These are phyloP conservation scores for Diaporthe velutina DNA, from an alignment of 2,329 filamentous ascomycete genomes.

Conservation along the genomic window DNA sequence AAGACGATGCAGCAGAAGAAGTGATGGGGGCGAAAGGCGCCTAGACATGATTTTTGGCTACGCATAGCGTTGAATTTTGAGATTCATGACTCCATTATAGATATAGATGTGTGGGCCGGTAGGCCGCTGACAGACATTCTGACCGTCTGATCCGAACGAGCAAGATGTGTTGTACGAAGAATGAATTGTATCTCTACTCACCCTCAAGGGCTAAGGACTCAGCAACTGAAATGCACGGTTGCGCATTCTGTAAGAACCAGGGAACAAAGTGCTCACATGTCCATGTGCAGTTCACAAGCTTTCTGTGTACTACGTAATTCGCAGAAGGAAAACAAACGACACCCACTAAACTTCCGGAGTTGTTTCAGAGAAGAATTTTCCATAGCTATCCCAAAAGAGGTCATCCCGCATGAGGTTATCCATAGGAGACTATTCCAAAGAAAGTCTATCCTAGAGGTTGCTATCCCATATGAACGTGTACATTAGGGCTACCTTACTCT, in stretches of 20 bases:
- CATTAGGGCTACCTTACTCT: too few species aligned
- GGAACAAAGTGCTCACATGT: not conserved
- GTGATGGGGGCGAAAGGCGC: not conserved
- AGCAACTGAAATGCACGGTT: not conserved
- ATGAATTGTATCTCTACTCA: slow-evolving; percentile 18
- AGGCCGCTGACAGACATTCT: not conserved
- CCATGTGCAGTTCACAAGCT: not conserved
- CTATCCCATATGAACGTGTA: too few species aligned
- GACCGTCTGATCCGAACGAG: not conserved
- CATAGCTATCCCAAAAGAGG: not conserved
- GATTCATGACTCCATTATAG: slow-evolving; percentile 22
- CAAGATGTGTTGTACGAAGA: slow-evolving; percentile 2
- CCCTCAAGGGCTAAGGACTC: not conserved
- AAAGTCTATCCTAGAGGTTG: too few species aligned
- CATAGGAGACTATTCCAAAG: not conserved
- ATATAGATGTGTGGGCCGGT: not conserved
- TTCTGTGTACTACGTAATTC: not conserved
- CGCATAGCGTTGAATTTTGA: slow-evolving; percentile 33
- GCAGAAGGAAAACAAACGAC: not conserved
- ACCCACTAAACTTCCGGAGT: not conserved
- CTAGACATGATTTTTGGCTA: slow-evolving; percentile 11
- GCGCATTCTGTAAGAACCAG: not conserved
- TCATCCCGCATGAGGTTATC: not conserved
- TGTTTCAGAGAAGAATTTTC: not conserved
- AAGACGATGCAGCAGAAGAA: slow-evolving; percentile 39